Conservation (phyloP, 768 basidiomycete species). For the Leucogyrophana mollusca region DNA sequence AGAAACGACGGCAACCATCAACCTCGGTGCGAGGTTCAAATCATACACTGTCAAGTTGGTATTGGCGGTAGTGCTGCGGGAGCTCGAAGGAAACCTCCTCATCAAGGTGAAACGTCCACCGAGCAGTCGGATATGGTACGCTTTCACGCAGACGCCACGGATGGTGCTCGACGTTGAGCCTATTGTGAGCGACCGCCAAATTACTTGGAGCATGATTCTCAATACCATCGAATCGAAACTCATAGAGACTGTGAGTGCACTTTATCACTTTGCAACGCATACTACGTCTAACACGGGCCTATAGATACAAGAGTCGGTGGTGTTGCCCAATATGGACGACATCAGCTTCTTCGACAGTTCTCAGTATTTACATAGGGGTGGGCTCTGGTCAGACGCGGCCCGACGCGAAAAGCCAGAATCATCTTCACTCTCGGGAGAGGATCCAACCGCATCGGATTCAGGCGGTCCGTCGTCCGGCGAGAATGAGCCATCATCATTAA, state of each 20-base stretch:
- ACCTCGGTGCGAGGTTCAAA: slow-evolving; percentile 80
- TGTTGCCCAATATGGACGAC: slow-evolving; percentile 98
- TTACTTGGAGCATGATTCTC: slow-evolving; percentile 92
- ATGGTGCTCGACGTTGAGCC: slow-evolving; percentile 91
- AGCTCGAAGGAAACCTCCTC: slow-evolving; percentile 88
- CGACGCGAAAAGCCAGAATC: slow-evolving; percentile 36
- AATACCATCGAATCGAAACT: slow-evolving; percentile 87
- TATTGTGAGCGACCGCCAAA: slow-evolving; percentile 90
- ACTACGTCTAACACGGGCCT: not conserved
- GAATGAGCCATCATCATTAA: slow-evolving; percentile 11
- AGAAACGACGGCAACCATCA: slow-evolving; percentile 86
- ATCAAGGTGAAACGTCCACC: slow-evolving; percentile 94
- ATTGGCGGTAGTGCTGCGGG: slow-evolving; percentile 83
- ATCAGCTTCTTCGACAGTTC: slow-evolving; percentile 90
- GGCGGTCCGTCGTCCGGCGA: slow-evolving; percentile 34
- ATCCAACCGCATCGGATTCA: slow-evolving; percentile 19
- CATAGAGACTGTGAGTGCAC: slow-evolving; percentile 74
- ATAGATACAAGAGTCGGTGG: slow-evolving; percentile 91
- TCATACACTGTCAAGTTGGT: slow-evolving; percentile 88
- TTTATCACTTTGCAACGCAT: not conserved
- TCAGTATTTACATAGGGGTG: slow-evolving; percentile 68
- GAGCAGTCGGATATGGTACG: slow-evolving; percentile 90
- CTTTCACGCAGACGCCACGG: slow-evolving; percentile 85
- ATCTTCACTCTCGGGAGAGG: slow-evolving; percentile 4
- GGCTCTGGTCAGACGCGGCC: slow-evolving; percentile 82